Evolutionary conservation across 176 grass and related monocot species (phyloP), one percentile per base, ranked within the genome.

Genomic region (Eragrostis curvula): DNA sequence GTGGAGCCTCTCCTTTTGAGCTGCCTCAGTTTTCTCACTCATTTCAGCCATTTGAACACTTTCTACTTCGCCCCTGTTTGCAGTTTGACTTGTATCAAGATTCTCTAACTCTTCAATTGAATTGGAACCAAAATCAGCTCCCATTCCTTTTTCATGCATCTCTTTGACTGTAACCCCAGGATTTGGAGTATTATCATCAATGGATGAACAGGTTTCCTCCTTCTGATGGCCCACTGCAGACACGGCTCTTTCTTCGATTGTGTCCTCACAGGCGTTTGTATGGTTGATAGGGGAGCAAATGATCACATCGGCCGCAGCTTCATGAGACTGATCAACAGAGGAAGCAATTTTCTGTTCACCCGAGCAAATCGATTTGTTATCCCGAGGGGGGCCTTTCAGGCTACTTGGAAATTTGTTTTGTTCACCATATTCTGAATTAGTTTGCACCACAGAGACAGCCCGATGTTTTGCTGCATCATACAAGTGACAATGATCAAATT

Each of bases 381-480:
- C 75, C 59, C 64, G 56, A 60, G 82, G 32, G 21, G 72, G 56
- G 30, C 60, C 79, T n/a, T 87, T 59, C 30, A 68, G 84, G 39
- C 70, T 84, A 68, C 14, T 55, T 30, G 70, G 64, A 60, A 36
- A 27, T 24, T 67, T 56, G 48, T 56, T 44, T 12, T 30, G 42
- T 57, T 75, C 77, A 21, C 14, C 21, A 2, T 84, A 59, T 83
- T 43, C 67, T 15, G 41, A 23, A 18, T 29, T 28, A 9, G 53
- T 29, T 53, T 56, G 79, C 11, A 47, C 40, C 71, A 3, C 70
- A 47, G 63, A 23, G 23, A 25, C 48, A 24, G 40, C 21, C 60
- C 70, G 78, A 58, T 87, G 82, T 62, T 94, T 94, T 0, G 87
- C 89, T 94, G 92, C 89, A 56, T 53, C 12, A 36, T 1, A 70